phyloP scores from a whole-genome alignment of 805 yeast genomes.

The Candida lessepsii region DNA sequence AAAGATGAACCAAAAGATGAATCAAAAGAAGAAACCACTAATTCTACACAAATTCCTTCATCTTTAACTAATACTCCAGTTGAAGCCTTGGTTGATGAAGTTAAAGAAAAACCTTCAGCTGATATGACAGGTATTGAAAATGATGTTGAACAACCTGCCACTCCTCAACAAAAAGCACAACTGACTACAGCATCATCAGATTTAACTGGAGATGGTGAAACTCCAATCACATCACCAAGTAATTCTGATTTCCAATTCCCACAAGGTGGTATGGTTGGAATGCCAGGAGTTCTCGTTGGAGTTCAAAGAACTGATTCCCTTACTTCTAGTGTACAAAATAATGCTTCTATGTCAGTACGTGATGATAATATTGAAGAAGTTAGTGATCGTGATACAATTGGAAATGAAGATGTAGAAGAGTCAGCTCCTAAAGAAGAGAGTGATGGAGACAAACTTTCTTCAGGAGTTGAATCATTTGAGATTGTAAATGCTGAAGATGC shows the following conservation, averaged over 20 bases:
- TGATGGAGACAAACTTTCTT: constrained; percentile 40
- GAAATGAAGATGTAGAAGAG: constrained; percentile 18
- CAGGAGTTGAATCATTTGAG: constrained; percentile 54
- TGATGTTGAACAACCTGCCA: constrained; percentile 7
- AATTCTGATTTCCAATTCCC: constrained; percentile 48
- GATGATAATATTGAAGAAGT: constrained; percentile 56
- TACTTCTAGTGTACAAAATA: constrained; percentile 88
- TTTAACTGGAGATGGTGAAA: constrained; percentile 34
- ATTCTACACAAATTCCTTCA: background rate
- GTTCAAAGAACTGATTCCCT: constrained; percentile 72
- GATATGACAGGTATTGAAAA: constrained; percentile 29
- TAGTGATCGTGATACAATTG: constrained; percentile 44
- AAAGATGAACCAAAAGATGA: background rate
- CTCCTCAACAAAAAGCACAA: constrained; percentile 14
- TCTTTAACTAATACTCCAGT: constrained; percentile 7
- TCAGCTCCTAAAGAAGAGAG: constrained; percentile 24
- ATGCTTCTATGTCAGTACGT: constrained; percentile 87
- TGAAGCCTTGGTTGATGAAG: constrained; percentile 25
- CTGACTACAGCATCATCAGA: constrained; percentile 32
- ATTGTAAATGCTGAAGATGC: constrained; percentile 53
- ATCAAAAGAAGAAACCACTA: background rate
- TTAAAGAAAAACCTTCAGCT: constrained; percentile 24
- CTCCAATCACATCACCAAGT: constrained; percentile 49
- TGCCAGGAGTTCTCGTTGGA: constrained; percentile 43
- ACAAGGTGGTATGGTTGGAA: constrained; percentile 43